A percentile compares a stretch with the other conserved stretches of the same genome.
phyloP scores from a whole-genome alignment of 805 yeast species.

The Metschnikowia drakensbergensis region DNA sequence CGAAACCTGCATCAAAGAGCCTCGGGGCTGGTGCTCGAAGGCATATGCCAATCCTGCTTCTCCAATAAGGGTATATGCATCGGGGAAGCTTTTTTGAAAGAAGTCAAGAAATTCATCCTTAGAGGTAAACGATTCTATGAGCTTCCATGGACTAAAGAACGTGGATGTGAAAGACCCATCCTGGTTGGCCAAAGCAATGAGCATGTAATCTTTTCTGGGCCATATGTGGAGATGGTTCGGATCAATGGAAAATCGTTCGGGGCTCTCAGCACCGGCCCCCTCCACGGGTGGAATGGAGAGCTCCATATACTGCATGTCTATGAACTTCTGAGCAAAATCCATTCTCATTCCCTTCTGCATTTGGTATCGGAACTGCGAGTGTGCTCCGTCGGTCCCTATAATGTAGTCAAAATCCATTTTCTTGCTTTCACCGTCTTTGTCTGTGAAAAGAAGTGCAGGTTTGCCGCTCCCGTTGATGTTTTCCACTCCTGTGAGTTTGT shows the following conservation, averaged over 20 bases:
- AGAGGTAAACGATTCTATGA: conserved; percentile 51
- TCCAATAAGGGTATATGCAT: conserved; percentile 70
- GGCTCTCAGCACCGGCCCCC: conserved; percentile 24
- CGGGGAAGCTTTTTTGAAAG: conserved; percentile 62
- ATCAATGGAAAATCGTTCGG: conserved; percentile 46
- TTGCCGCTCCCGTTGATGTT: conserved; percentile 13
- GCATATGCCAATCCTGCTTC: conserved; percentile 46
- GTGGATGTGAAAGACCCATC: conserved; percentile 90
- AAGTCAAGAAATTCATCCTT: conserved; percentile 48
- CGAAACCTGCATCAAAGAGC: conserved; percentile 70
- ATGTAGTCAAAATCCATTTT: conserved; percentile 49
- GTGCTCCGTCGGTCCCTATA: conserved; percentile 85
- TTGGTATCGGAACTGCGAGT: conserved; percentile 66
- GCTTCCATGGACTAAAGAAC: conserved; percentile 74
- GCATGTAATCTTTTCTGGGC: conserved; percentile 86
- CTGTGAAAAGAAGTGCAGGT: conserved; percentile 25
- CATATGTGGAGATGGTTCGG: conserved; percentile 86
- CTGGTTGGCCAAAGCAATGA: conserved; percentile 80
- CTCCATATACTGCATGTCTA: conserved; percentile 82
- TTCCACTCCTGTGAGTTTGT: conserved; percentile 49
- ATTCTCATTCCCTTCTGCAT: conserved; percentile 64
- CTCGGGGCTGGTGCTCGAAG: conserved; percentile 61
- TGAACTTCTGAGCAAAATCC: conserved; percentile 71
- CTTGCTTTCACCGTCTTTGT: conserved; percentile 17
- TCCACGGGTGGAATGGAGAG: conserved; percentile 60